These are phyloP conservation scores for Backusella parvicylindrica DNA, from an alignment of 192 early-diverging fungal species.

Conservation along the genomic window DNA sequence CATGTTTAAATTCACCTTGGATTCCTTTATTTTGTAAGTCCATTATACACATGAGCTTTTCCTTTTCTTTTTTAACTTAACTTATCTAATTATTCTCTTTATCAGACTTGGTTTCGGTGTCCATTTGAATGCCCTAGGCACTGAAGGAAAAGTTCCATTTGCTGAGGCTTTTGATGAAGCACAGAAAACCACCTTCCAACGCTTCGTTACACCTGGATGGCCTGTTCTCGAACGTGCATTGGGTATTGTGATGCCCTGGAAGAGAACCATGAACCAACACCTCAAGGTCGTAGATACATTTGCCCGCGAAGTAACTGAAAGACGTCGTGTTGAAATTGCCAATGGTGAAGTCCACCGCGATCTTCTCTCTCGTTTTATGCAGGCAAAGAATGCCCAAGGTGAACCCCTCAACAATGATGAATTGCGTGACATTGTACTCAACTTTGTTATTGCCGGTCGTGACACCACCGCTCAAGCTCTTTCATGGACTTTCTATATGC, in stretches of 20 bases:
- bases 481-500: conserved; percentile 45
- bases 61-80: background rate
- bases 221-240: background rate
- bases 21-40: conserved; percentile 47
- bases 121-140: conserved; percentile 37
- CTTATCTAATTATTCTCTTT: background rate
- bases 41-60: background rate
- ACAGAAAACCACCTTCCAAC: conserved; percentile 29
- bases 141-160: conserved; percentile 41
- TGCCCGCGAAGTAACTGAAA: conserved; percentile 19
- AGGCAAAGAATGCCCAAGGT: conserved; percentile 24
- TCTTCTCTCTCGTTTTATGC: conserved; percentile 32
- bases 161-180: conserved; percentile 47
- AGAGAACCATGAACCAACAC: conserved; percentile 15
- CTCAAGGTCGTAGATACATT: conserved; percentile 28
- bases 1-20: conserved; percentile 48
- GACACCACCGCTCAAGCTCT: conserved; percentile 51
- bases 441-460: conserved; percentile 36
- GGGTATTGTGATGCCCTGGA: conserved; percentile 7
- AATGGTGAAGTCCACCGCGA: conserved; percentile 16
- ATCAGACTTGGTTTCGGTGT: conserved; percentile 41
- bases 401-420: conserved; percentile 19
- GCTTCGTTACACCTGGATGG: conserved; percentile 22
- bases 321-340: conserved; percentile 25
- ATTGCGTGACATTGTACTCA: conserved; percentile 34